Percentiles rank a stretch among this genome's conserved stretches.
These are phyloP conservation scores for Cyclaneusma minus DNA, from an alignment of 2,329 filamentous ascomycete genomes.

Conservation along the genomic window DNA sequence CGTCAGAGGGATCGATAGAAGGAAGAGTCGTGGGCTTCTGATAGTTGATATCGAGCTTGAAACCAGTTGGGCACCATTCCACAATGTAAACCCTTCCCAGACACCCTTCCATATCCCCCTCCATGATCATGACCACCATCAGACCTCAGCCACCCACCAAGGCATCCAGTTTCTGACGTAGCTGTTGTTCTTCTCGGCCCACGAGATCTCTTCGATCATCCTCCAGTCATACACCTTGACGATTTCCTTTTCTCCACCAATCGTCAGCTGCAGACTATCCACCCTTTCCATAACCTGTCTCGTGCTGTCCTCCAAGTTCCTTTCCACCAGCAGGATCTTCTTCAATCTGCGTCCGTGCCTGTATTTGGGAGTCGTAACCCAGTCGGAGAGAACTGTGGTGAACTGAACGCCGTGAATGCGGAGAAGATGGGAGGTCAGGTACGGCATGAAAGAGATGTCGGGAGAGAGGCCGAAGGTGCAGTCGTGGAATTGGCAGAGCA, in stretches of 20 bases:
- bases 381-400: conserved; percentile 5
- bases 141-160: conserved; percentile 3
- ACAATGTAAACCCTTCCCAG: conserved; percentile 30
- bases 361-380: conserved; percentile 6
- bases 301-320: conserved; percentile 14
- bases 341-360: conserved; percentile 7
- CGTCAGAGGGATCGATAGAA: conserved; percentile 19
- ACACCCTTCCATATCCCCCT: conserved; percentile 1
- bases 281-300: conserved; percentile 17
- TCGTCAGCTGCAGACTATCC: conserved; percentile 9
- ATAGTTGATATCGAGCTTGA: conserved; percentile 56
- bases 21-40: conserved; percentile 38
- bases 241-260: conserved; percentile 14
- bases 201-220: conserved; percentile 23
- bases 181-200: conserved; percentile 22
- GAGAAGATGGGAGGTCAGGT: conserved; percentile 11
- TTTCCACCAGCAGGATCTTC: conserved; percentile 21
- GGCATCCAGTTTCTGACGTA: conserved; percentile 8
- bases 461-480: conserved; percentile 15
- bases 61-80: conserved; percentile 54
- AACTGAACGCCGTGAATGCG: conserved; percentile 8
- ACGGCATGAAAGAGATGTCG: conserved; percentile 7
- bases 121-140: not conserved
- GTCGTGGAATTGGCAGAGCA: conserved; percentile 7
- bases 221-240: conserved; percentile 24